These are phyloP conservation scores for Wallacemonas sp. DNA, from an alignment of 208 protist species.

Conservation along the genomic window DNA sequence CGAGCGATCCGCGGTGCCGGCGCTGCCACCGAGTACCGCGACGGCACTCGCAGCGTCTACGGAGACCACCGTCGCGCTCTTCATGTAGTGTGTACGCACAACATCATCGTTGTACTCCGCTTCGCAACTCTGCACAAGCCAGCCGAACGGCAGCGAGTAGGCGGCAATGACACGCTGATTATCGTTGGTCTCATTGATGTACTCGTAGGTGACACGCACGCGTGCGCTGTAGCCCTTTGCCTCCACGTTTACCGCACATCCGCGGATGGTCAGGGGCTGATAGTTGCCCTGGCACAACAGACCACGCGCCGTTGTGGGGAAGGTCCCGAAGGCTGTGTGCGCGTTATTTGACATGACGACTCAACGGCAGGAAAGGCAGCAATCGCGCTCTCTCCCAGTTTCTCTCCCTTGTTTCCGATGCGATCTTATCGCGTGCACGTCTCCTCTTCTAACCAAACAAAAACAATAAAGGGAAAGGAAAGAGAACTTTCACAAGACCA, in stretches of 20 bases:
- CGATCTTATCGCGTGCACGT: not conserved
- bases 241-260: conserved; percentile 39
- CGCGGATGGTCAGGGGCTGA: conserved; percentile 59
- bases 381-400: not conserved
- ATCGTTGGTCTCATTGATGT: conserved; percentile 54
- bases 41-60: conserved; percentile 15
- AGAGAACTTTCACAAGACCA: too few species aligned
- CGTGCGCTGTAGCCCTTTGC: conserved; percentile 49
- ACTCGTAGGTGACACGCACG: conserved; percentile 59
- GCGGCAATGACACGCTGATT: conserved; percentile 60
- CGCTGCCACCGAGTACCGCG: conserved; percentile 15
- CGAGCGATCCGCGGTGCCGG: conserved; percentile 6
- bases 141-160: conserved; percentile 57
- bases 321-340: conserved; percentile 46
- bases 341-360: not conserved
- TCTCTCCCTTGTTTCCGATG: not conserved
- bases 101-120: conserved; percentile 36
- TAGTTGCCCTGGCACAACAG: conserved; percentile 44
- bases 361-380: too few species aligned
- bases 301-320: conserved; percentile 36
- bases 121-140: conserved; percentile 37
- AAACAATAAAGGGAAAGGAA: conserved; percentile 6
- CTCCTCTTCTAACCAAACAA: conserved; percentile 3
- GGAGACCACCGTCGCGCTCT: conserved; percentile 17
- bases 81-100: conserved; percentile 11